A percentile compares a stretch with the other conserved stretches of the same genome.
These are phyloP conservation scores for Hyaloraphidium curvatum DNA, from an alignment of 192 early-diverging fungal species.

Conservation along the genomic window DNA sequence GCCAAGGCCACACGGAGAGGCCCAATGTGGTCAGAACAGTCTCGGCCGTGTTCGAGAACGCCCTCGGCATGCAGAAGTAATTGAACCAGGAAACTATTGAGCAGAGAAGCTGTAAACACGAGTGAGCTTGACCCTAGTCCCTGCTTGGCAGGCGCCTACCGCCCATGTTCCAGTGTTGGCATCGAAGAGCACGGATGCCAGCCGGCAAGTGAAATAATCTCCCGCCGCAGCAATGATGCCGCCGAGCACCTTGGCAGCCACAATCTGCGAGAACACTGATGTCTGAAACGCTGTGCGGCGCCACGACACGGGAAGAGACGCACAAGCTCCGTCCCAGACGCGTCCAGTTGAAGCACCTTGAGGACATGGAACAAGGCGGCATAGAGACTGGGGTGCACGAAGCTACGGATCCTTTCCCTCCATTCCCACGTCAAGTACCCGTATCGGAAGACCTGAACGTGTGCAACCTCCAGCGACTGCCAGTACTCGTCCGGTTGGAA, in stretches of 20 bases:
- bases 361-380: conserved; percentile 51
- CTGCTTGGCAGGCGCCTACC: conserved; percentile 12
- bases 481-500: conserved; percentile 94
- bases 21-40: conserved; percentile 50
- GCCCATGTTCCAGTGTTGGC: conserved; percentile 37
- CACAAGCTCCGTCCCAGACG: conserved; percentile 20
- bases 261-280: conserved; percentile 22
- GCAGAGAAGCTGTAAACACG: conserved; percentile 21
- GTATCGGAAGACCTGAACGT: conserved; percentile 66
- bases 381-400: conserved; percentile 69
- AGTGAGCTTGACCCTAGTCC: background rate
- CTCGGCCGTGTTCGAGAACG: conserved; percentile 54
- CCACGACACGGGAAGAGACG: background rate
- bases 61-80: conserved; percentile 34
- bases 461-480: conserved; percentile 86
- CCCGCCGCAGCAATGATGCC: conserved; percentile 45
- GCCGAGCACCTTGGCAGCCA: conserved; percentile 54
- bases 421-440: conserved; percentile 94
- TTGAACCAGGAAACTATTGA: conserved; percentile 37
- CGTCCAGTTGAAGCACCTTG: conserved; percentile 34
- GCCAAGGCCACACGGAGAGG: conserved; percentile 73
- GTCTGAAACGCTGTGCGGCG: background rate
- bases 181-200: conserved; percentile 46
- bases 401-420: conserved; percentile 57
- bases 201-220: conserved; percentile 53